A percentile compares a stretch with the other conserved stretches of the same genome.
Evolutionary conservation across 2,329 filamentous ascomycete species (phyloP).

Genomic region (Curvularia sp.): DNA sequence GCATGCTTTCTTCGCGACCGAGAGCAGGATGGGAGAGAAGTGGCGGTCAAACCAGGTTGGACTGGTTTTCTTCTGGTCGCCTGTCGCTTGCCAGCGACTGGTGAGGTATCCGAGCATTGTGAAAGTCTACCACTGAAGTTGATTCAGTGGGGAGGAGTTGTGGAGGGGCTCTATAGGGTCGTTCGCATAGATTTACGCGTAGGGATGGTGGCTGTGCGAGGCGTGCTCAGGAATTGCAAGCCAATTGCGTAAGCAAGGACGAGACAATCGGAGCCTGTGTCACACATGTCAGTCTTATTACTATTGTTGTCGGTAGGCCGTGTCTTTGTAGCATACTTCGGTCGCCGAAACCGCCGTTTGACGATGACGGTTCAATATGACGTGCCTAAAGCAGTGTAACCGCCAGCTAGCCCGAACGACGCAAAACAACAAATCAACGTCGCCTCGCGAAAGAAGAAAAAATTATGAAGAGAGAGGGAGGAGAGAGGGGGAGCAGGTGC

Average conservation of each 20-base stretch:
- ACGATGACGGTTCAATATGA: not conserved
- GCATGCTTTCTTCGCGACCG: constrained; percentile 81
- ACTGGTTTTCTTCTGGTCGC: constrained; percentile 36
- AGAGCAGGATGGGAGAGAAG: constrained; percentile 78
- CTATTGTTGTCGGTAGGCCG: not conserved
- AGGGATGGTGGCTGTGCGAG: constrained; percentile 28
- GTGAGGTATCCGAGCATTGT: constrained; percentile 49
- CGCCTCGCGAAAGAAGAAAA: not conserved
- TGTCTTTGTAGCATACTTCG: constrained; percentile 6
- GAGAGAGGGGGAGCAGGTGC: constrained; percentile 3
- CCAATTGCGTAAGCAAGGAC: not conserved
- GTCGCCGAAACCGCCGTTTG: not conserved
- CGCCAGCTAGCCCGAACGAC: constrained; percentile 18
- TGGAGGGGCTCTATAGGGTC: constrained; percentile 25
- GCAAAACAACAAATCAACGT: constrained; percentile 10
- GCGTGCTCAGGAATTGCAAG: not conserved
- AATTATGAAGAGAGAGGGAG: not conserved
- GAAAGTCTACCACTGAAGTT: constrained; percentile 31
- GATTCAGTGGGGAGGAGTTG: constrained; percentile 33
- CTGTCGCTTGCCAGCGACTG: constrained; percentile 44
- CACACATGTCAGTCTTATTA: constrained; percentile 6
- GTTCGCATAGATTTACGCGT: constrained; percentile 36
- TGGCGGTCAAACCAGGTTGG: constrained; percentile 66
- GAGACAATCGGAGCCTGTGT: not conserved
- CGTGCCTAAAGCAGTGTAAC: constrained; percentile 8